Conservation (phyloP, 2,329 filamentous ascomycete genomes). For the Aspergillus phoenicis region DNA sequence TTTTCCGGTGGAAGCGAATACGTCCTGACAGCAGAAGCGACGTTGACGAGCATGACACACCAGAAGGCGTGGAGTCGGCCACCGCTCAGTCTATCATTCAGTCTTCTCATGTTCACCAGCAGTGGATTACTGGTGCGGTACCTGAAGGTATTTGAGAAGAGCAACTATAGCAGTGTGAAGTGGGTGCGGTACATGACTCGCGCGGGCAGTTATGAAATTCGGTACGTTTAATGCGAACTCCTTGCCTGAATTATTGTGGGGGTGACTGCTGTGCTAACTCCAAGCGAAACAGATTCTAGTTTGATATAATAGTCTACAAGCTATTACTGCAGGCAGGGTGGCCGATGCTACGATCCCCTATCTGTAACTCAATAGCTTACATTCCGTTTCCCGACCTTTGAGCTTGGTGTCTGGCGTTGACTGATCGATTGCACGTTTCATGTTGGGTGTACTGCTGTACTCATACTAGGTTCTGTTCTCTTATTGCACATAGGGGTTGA, state of each 20-base stretch:
- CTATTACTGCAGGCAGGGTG: not conserved
- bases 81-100: constrained; percentile 88
- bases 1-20: constrained; percentile 98
- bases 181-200: constrained; percentile 99
- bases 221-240: constrained; percentile 53
- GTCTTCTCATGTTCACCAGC: constrained; percentile 96
- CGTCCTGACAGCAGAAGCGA: constrained; percentile 90
- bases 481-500: constrained; percentile 6
- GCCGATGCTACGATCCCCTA: too few species aligned
- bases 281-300: not conserved
- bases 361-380: too few species aligned
- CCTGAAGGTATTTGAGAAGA: constrained; percentile 98
- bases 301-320: too few species aligned
- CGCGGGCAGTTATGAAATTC: constrained; percentile 95
- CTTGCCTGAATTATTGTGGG: not conserved
- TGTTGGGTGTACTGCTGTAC: not conserved
- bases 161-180: constrained; percentile 97
- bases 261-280: not conserved
- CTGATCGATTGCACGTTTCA: not conserved
- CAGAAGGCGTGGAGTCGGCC: constrained; percentile 96
- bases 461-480: constrained; percentile 12
- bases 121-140: constrained; percentile 90
- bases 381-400: not conserved
- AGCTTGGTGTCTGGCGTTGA: not conserved
- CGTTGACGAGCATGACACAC: constrained; percentile 94